A percentile compares a stretch with the other conserved stretches of the same genome.
Conservation (phyloP, 768 basidiomycete species). For the Auricularia sp. region DNA sequence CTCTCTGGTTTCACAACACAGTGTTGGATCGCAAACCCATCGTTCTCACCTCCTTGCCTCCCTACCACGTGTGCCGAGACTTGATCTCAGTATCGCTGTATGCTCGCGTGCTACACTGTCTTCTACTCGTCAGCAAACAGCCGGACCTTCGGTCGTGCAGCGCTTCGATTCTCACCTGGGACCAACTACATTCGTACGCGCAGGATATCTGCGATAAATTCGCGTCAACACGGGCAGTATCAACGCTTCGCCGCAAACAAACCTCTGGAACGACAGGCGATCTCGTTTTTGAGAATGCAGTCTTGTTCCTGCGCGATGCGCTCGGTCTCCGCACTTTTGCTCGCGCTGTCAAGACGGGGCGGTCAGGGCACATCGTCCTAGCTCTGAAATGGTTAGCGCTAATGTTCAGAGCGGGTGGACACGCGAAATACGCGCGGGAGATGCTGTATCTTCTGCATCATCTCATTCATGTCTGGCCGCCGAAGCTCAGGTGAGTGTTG, state of each 20-base stretch:
- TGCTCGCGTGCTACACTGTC: constrained; percentile 18
- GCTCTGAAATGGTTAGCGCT: background rate
- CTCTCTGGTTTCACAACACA: constrained; percentile 26
- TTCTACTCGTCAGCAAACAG: constrained; percentile 12
- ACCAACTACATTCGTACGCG: background rate
- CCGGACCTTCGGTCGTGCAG: constrained; percentile 8
- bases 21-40: constrained; percentile 21
- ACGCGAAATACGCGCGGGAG: constrained; percentile 11
- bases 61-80: constrained; percentile 21
- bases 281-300: background rate
- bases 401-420: background rate
- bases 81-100: constrained; percentile 21
- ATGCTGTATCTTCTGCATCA: constrained; percentile 22
- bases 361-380: background rate
- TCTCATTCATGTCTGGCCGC: constrained; percentile 18
- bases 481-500: constrained; percentile 14
- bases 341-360: background rate
- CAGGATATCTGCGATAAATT: background rate
- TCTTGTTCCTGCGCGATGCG: background rate
- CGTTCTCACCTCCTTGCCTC: constrained; percentile 16
- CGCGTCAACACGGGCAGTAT: background rate
- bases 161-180: background rate
- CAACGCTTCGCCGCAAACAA: background rate
- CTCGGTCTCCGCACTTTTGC: background rate
- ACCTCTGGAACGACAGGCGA: background rate